phyloP scores from a whole-genome alignment of 345 rosid genomes.

The Salix koriyanagi region DNA sequence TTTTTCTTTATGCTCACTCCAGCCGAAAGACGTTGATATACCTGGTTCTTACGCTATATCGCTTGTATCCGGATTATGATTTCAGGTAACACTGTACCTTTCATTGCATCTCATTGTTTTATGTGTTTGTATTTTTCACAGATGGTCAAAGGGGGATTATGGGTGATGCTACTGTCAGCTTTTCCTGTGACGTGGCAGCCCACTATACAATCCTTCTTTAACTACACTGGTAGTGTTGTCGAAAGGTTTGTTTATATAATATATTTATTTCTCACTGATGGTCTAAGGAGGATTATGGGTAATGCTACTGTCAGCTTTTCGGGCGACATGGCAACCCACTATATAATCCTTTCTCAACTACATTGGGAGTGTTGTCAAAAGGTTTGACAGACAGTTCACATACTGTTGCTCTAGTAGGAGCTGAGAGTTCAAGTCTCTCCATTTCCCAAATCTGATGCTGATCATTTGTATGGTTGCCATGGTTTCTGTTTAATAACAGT shows the following conservation, averaged over 20 bases:
- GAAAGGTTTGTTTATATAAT: neutral
- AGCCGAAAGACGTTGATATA: constrained; percentile 96
- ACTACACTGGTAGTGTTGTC: constrained; percentile 80
- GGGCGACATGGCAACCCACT: constrained; percentile 96
- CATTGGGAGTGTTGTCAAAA: constrained; percentile 97
- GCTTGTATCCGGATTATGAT: constrained; percentile 91
- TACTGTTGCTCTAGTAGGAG: constrained; percentile 80
- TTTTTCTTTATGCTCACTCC: constrained; percentile 35
- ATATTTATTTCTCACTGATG: neutral
- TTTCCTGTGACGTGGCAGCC: constrained; percentile 90
- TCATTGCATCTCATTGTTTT: neutral
- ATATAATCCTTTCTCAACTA: constrained; percentile 50
- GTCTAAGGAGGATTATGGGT: constrained; percentile 86
- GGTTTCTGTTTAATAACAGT: neutral
- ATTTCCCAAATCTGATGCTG: constrained; percentile 54
- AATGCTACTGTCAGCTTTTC: constrained; percentile 92
- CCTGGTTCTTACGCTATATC: constrained; percentile 87
- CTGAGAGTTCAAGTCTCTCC: constrained; percentile 99
- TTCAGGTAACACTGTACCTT: constrained; percentile 72
- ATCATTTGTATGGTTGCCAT: neutral
- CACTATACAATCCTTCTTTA: constrained; percentile 56
- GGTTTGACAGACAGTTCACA: constrained; percentile 93
- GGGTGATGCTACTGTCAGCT: constrained; percentile 99
- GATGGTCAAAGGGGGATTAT: constrained; percentile 59
- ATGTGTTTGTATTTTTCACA: neutral